These are phyloP conservation scores for Xylaria flabelliformis DNA, from an alignment of 495 filamentous ascomycete species.

Conservation along the genomic window DNA sequence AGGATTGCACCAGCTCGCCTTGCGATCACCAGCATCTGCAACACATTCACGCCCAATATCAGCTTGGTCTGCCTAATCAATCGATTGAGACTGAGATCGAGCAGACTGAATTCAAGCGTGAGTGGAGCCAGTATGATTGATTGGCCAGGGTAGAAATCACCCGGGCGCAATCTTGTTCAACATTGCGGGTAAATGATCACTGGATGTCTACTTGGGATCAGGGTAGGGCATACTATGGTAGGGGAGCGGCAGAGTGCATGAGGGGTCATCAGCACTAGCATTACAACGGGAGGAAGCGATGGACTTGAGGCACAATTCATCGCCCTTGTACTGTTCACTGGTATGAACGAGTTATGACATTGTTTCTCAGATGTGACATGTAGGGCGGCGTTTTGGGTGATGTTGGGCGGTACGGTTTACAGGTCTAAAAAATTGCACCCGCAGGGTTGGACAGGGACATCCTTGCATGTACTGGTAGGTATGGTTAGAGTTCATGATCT, in stretches of 20 bases:
- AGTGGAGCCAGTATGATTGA: slow-evolving; percentile 38
- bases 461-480: slow-evolving; percentile 19
- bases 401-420: neutral
- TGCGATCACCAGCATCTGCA: slow-evolving; percentile 42
- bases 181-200: neutral
- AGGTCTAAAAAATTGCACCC: neutral
- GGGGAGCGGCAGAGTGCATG: neutral
- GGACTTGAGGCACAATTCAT: neutral
- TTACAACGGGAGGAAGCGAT: neutral
- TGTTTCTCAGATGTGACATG: neutral
- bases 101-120: slow-evolving; percentile 45
- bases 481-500: slow-evolving; percentile 13
- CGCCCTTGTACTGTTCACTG: neutral
- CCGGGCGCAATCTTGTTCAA: neutral
- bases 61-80: slow-evolving; percentile 32
- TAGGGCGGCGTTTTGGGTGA: slow-evolving; percentile 11
- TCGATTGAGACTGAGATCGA: slow-evolving; percentile 39
- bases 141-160: neutral
- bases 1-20: slow-evolving; percentile 32
- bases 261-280: neutral
- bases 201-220: neutral
- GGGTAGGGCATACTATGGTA: neutral
- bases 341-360: slow-evolving; percentile 18
- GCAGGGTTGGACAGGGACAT: neutral
- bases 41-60: slow-evolving; percentile 33